Evolutionary conservation across 2,329 filamentous ascomycete species (phyloP), one percentile per base, ranked within the genome.

Genomic region (Penicillium frequentans): DNA sequence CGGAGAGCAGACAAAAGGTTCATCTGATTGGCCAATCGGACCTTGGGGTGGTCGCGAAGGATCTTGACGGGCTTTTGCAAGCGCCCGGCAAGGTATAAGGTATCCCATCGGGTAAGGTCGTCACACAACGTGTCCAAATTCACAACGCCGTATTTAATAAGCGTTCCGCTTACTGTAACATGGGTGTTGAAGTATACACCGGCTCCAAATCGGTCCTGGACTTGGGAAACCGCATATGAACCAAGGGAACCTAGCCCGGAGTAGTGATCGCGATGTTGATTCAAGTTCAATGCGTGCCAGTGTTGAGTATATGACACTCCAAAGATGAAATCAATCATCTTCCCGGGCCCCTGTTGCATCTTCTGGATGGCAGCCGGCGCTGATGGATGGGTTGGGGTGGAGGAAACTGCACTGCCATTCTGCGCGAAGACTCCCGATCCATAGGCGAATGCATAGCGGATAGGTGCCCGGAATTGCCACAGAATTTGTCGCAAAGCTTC

Each of bases 281-380:
- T 82, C 19, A 99, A 81, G 69, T 99, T 99, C 59, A 99, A 82
- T 33, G 90, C 93, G 77, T 99, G 95, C 91, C 93, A 99, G 77
- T 99, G 95, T 71, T 99, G 90, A 1, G 90, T 91, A 74, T 96
- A 91, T 1, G 90, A 91, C 11, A 98, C 93, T 26, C 93, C 95
- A 72, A 99, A 95, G 65, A 99, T 96, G 73, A 99, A 96, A 76
- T 99, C 95, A 62, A 99, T 96, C 88, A 98, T 96, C 79, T 97
- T 97, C 13, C 91, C 91, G 1, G 87, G 87, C 29, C 91, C 90
- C 67, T 91, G 88, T 75, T 98, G 93, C 64, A 92, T 90, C 64
- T 91, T 90, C 64, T 89, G 81, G 8, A 98, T 87, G 1, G 91
- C 90, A 52, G 86, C 81, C 1, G 92, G 91, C 1, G 93, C 88